A percentile compares a stretch with the other conserved stretches of the same genome.
Evolutionary conservation across 1,284 basidiomycete genomes (phyloP).

Genomic region (Irpex sp.): DNA sequence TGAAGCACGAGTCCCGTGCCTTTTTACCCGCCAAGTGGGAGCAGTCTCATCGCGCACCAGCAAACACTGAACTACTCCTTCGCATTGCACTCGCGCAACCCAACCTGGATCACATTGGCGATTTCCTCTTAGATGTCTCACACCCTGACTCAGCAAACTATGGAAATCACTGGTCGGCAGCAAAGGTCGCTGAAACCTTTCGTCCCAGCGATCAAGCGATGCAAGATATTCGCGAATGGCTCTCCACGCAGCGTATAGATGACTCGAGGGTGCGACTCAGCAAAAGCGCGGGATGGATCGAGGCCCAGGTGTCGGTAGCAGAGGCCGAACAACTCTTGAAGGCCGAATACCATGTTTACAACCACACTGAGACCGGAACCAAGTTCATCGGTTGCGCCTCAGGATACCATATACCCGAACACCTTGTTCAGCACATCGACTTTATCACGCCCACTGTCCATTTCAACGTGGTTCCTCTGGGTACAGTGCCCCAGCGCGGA

Average conservation of each 20-base stretch:
- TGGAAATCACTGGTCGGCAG: slow-evolving; percentile 39
- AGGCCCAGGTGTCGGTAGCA: slow-evolving; percentile 38
- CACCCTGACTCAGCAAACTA: slow-evolving; percentile 40
- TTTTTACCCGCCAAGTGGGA: not conserved
- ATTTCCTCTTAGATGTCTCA: slow-evolving; percentile 41
- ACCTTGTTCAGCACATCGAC: slow-evolving; percentile 21
- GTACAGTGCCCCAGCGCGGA: no score
- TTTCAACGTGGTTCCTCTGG: slow-evolving; percentile 17
- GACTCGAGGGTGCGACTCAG: slow-evolving; percentile 30
- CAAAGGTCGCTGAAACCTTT: slow-evolving; percentile 36
- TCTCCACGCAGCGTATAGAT: slow-evolving; percentile 27
- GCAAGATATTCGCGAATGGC: slow-evolving; percentile 30
- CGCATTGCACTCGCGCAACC: slow-evolving; percentile 43
- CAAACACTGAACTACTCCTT: slow-evolving; percentile 33
- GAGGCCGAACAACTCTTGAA: slow-evolving; percentile 43
- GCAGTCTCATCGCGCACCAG: slow-evolving; percentile 20
- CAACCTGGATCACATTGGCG: slow-evolving; percentile 39
- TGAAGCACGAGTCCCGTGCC: slow-evolving; percentile 1
- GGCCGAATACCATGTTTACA: slow-evolving; percentile 44
- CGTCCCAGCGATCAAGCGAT: slow-evolving; percentile 40
- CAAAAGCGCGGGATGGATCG: slow-evolving; percentile 37
- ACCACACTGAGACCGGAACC: slow-evolving; percentile 32
- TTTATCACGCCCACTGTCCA: slow-evolving; percentile 22
- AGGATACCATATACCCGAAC: slow-evolving; percentile 22
- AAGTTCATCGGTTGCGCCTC: slow-evolving; percentile 27